Conservation (phyloP, 2,329 filamentous ascomycete genomes). For the Metarhizium brunneum region DNA sequence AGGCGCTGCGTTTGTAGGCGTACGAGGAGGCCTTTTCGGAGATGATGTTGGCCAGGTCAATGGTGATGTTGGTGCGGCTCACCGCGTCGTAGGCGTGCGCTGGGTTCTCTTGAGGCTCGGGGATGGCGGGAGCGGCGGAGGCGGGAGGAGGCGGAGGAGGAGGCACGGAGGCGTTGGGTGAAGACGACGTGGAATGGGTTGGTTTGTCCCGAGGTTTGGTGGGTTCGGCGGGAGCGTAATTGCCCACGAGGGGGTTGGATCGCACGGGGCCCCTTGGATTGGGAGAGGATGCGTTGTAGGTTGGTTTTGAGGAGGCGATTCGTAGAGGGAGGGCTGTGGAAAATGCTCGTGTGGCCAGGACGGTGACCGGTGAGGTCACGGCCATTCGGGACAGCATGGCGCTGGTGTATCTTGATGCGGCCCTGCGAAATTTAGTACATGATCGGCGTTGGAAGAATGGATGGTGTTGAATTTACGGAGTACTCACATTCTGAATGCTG, state of each 20-base stretch:
- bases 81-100: constrained; percentile 13
- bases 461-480: background rate
- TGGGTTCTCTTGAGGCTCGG: background rate
- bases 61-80: constrained; percentile 9
- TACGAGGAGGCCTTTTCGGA: constrained; percentile 19
- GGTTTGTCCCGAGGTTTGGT: background rate
- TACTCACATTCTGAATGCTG: constrained; percentile 13
- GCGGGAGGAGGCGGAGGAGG: constrained; percentile 13
- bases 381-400: constrained; percentile 21
- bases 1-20: constrained; percentile 10
- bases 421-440: constrained; percentile 12
- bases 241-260: constrained; percentile 23
- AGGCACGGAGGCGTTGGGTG: constrained; percentile 10
- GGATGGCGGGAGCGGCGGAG: background rate
- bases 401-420: constrained; percentile 18
- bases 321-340: constrained; percentile 22
- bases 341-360: constrained; percentile 17
- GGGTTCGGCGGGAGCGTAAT: constrained; percentile 11
- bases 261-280: constrained; percentile 8
- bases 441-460: background rate
- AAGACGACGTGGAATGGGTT: background rate
- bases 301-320: constrained; percentile 7
- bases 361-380: constrained; percentile 11
- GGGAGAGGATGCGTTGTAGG: background rate
- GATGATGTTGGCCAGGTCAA: constrained; percentile 28